A percentile compares a stretch with the other conserved stretches of the same genome.
These are phyloP conservation scores for Picea glauca DNA, from an alignment of 75 land plant genomes.

Conservation along the genomic window DNA sequence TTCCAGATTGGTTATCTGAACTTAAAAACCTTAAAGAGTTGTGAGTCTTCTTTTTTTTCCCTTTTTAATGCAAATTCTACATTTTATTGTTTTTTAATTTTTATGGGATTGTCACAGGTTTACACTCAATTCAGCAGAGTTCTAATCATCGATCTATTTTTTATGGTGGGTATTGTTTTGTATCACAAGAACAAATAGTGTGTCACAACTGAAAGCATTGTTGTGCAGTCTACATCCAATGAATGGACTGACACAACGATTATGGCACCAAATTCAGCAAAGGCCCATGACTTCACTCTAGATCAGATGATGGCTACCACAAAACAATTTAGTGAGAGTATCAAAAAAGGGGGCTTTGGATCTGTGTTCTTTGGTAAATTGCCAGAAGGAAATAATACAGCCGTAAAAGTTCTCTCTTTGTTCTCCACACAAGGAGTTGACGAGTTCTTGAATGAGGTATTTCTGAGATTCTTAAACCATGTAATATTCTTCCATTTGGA, in stretches of 20 bases:
- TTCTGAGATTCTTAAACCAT: background rate
- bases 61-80: background rate
- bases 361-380: conserved; percentile 40
- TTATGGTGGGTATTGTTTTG: background rate
- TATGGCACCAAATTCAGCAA: background rate
- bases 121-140: background rate
- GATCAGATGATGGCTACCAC: conserved; percentile 40
- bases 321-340: conserved; percentile 37
- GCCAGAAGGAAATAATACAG: conserved; percentile 31
- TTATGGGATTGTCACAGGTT: background rate
- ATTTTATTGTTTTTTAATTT: background rate
- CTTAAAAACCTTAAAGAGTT: background rate
- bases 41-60: background rate
- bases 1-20: too few species aligned
- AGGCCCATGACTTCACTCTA: conserved; percentile 23
- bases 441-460: conserved; percentile 47
- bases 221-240: too few species aligned
- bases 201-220: background rate
- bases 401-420: conserved; percentile 40
- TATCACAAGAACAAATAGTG: background rate
- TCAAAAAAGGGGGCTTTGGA: conserved; percentile 50
- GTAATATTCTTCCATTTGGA: background rate
- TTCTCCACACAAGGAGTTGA: conserved; percentile 36
- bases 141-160: background rate
- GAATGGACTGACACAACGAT: background rate